Base-by-base conservation (phyloP, 148 eudicot species). In the Suaeda aralocaspica region DNA sequence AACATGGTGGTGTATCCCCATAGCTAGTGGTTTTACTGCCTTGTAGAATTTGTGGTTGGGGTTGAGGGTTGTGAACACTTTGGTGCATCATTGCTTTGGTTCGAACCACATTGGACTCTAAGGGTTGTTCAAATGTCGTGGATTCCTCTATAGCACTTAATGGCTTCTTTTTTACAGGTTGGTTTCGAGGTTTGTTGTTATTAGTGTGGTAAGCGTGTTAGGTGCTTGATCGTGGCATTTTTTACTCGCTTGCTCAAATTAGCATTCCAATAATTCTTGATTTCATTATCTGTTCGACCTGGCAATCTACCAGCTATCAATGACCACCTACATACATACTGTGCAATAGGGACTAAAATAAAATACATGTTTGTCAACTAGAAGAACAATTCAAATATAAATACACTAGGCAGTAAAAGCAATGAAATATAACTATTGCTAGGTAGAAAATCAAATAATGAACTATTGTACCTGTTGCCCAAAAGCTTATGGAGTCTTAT, bases 211-310 rank as follows among this genome's bases (percentile, higher is more conserved):
- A 36, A 67, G 48, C 19, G 34, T 68, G 4, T 61, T 64, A 41
- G 14, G n/a, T n/a, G n/a, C 42, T 74, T 65, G 53, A 42, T 56
- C 12, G 42, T 42, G 56, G 44, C 4, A 26, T 49, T 67, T 67
- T 71, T 64, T 22, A 77, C 19, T 52, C 74, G 72, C 75, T 81
- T 81, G 67, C 79, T 68, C 64, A 81, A 64, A 66, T 70, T 81
- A 51, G 84, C 78, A 76, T 81, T 81, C 84, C 84, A 81, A 6
- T 81, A 81, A 18, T 81, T 81, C 46, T 81, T 81, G 16, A 81
- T 81, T 67, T 81, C 84, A 64, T 81, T 81, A 73, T 81, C 81
- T n/a, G 84, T 81, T 77, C 84, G 76, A 24, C 84, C 84, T 39
- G 84, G 84, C 33, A 81, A 71, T 64, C 84, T 70, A 30, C 84